phyloP scores from a whole-genome alignment of 2,329 filamentous ascomycete genomes.

The Beauveria bassiana region DNA sequence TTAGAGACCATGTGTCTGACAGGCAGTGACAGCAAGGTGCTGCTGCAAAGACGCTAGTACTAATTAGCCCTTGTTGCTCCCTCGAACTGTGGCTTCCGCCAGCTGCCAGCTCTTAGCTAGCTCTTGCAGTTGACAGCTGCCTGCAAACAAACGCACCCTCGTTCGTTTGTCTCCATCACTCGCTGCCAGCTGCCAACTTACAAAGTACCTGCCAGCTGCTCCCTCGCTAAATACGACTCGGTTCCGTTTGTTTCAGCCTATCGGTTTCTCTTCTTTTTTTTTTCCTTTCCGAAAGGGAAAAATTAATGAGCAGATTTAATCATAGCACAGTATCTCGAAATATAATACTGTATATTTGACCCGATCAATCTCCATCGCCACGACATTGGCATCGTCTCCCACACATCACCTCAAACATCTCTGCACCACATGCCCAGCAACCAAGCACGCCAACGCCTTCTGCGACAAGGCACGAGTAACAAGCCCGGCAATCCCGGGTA shows the following conservation, averaged over 20 bases:
- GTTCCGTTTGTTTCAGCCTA: background rate
- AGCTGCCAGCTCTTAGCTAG: background rate
- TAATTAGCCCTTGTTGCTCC: background rate
- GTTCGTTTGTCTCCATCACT: background rate
- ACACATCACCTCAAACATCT: conserved; percentile 3
- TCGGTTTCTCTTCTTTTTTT: background rate
- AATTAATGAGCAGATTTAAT: too few relatives aligned
- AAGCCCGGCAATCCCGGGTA: conserved; percentile 5
- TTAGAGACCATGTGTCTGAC: background rate
- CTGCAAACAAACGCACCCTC: background rate
- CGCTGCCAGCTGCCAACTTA: conserved; percentile 1
- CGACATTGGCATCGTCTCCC: background rate
- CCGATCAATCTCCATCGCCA: background rate
- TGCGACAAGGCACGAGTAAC: background rate
- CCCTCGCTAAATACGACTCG: background rate
- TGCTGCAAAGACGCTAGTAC: background rate
- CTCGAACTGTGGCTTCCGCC: background rate
- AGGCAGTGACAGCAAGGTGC: background rate
- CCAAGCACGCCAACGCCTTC: background rate
- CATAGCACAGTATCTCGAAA: background rate
- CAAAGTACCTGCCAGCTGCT: background rate
- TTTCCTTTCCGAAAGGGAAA: background rate
- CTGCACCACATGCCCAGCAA: conserved; percentile 1
- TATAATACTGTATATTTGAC: background rate
- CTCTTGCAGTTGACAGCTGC: background rate